Percentiles rank a stretch among this genome's conserved stretches.
Evolutionary conservation across 306 rosid genomes (phyloP).

Genomic region (Vigna angularis): DNA sequence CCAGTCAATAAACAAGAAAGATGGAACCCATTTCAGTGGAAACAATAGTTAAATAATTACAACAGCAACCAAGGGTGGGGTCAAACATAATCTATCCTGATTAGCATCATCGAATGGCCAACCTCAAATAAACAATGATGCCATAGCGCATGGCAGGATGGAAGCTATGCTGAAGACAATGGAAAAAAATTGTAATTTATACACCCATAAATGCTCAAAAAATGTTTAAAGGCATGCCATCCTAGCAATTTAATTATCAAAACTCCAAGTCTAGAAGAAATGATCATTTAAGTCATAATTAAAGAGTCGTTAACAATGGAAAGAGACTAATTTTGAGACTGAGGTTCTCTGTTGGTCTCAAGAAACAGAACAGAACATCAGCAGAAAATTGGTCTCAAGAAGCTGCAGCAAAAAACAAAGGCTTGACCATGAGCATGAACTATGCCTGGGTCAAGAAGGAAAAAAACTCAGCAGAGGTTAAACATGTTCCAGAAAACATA

Average conservation of each 20-base stretch:
- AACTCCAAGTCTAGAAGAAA: conserved; percentile 11
- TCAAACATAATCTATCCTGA: not conserved
- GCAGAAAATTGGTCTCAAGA: not conserved
- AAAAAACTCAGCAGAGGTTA: not conserved
- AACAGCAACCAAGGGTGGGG: conserved; percentile 1
- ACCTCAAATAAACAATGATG: not conserved
- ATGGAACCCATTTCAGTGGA: conserved; percentile 4
- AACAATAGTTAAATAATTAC: conserved; percentile 1
- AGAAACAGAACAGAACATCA: not conserved
- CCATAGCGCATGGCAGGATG: not conserved
- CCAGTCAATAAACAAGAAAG: conserved; percentile 19
- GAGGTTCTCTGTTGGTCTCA: not conserved
- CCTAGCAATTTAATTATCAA: conserved; percentile 1
- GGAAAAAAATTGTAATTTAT: not conserved
- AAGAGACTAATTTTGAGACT: not conserved
- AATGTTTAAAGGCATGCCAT: not conserved
- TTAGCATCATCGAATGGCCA: not conserved
- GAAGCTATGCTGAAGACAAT: not conserved
- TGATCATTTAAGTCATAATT: conserved; percentile 11
- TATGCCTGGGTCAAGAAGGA: not conserved
- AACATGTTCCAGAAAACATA: not conserved
- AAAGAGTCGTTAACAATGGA: conserved; percentile 1
- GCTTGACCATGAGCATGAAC: not conserved
- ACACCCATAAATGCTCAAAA: conserved; percentile 13
- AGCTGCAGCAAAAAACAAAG: not conserved